Percentiles rank a stretch among this genome's conserved stretches.
Evolutionary conservation across 1,284 basidiomycete genomes (phyloP).

Genomic region (Spongispora temasekensis): DNA sequence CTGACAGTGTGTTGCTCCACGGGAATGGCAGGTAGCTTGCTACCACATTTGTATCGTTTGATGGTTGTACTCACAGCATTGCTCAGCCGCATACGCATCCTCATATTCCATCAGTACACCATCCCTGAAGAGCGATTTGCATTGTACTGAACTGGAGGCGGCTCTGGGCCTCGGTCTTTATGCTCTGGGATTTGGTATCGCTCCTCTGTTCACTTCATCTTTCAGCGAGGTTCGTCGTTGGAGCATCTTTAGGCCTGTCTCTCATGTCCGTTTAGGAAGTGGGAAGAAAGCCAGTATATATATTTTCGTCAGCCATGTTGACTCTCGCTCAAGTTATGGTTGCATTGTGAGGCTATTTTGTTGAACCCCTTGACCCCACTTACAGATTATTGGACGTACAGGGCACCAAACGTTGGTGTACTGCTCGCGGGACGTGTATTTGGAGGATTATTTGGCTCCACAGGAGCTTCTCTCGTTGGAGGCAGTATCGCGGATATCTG

Average conservation of each 20-base stretch:
- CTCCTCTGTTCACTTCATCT: constrained; percentile 48
- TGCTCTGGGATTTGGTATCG: constrained; percentile 46
- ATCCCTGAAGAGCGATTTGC: constrained; percentile 45
- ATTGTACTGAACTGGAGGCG: constrained; percentile 36
- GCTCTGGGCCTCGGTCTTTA: constrained; percentile 42
- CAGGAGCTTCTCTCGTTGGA: constrained; percentile 60
- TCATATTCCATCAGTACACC: constrained; percentile 43
- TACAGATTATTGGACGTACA: constrained; percentile 1
- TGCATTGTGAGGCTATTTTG: constrained; percentile 38
- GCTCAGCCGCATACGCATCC: constrained; percentile 34
- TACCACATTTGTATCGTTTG: neutral
- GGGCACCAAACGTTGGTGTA: constrained; percentile 28
- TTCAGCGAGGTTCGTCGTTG: constrained; percentile 41
- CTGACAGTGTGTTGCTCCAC: constrained; percentile 21
- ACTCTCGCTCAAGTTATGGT: constrained; percentile 41
- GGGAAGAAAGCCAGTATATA: constrained; percentile 48
- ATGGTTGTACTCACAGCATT: neutral
- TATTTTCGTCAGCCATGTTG: constrained; percentile 41
- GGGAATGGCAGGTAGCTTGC: constrained; percentile 16
- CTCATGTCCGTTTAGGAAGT: constrained; percentile 36
- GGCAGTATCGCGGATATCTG: constrained; percentile 56
- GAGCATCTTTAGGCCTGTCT: neutral
- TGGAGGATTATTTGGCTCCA: constrained; percentile 39
- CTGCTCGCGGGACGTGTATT: constrained; percentile 26
- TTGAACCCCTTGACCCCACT: neutral